Base-by-base conservation (phyloP, 2,329 filamentous ascomycete species). In the Coniochaeta prunicola region DNA sequence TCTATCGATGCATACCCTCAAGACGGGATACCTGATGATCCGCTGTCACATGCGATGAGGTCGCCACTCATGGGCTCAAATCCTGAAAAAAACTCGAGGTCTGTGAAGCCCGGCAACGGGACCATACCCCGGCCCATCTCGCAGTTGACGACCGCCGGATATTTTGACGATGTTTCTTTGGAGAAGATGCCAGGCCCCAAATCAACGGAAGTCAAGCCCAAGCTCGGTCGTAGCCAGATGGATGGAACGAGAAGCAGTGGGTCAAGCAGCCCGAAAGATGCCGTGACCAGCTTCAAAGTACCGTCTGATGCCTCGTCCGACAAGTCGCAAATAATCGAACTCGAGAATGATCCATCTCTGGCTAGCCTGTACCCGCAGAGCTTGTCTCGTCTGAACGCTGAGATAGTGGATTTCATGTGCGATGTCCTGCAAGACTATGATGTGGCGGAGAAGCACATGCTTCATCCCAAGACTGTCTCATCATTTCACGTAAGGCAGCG, bases 401-500 rank as follows among this genome's bases (percentile, higher is more conserved):
- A 84, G 38, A 70, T 84, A 1, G 75, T 88, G 34, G 79, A 86
- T 58, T 81, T 87, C 61, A 73, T 87, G 21, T 87, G 84, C 63
- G 80, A 86, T 64, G 73, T 84, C 2, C 75, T 86, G 17, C 78
- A 84, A 64, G 76, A 83, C 57, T 83, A 87, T 62, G 69, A 72
- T 7, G 85, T 79, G 6, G 71, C 66, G 7, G 84, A 87, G 66
- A 73, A 71, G 15, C 77, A 80, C 61, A 65, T 78, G 40, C 68
- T 81, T 2, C 74, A 78, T 40, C 80, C 76, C 13, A 65, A 69
- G 26, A 65, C 67, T 1, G 63, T 77, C 7, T 62, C 60, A 17
- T 69, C 62, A 38, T 68, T 69, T 31, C 66, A 71, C 53, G 69
- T 59, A 30, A 65, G 65, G 3, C 61, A 61, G 8, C 62, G 65